Percentiles rank a stretch among this genome's conserved stretches.
These are phyloP conservation scores for Silene vulgaris DNA, from an alignment of 179 eudicot genomes.

Conservation along the genomic window DNA sequence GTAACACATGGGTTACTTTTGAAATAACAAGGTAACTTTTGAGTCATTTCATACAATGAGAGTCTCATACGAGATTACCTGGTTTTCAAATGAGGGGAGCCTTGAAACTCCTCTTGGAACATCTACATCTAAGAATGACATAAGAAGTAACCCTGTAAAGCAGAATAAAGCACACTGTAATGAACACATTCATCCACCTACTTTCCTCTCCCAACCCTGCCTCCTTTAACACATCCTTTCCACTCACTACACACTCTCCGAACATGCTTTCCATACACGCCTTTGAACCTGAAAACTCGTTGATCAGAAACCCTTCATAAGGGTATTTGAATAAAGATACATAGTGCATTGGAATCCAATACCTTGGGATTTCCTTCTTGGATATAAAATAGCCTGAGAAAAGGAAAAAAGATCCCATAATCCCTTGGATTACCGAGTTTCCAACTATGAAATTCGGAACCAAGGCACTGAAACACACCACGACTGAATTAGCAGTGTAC, in stretches of 20 bases:
- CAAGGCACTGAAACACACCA: slow-evolving; percentile 85
- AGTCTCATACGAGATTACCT: neutral
- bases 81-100: slow-evolving; percentile 1
- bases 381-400: slow-evolving; percentile 95
- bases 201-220: slow-evolving; percentile 67
- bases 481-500: slow-evolving; percentile 92
- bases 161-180: slow-evolving; percentile 69
- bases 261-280: slow-evolving; percentile 67
- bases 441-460: slow-evolving; percentile 94
- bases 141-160: slow-evolving; percentile 81
- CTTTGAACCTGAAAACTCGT: slow-evolving; percentile 64
- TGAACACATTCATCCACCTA: slow-evolving; percentile 76
- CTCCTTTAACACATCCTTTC: slow-evolving; percentile 73
- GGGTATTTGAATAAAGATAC: slow-evolving; percentile 92
- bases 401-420: slow-evolving; percentile 89
- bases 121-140: slow-evolving; percentile 76
- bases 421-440: slow-evolving; percentile 79
- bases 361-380: slow-evolving; percentile 66
- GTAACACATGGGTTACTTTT: neutral
- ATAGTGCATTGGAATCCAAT: slow-evolving; percentile 91
- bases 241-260: slow-evolving; percentile 60
- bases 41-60: neutral
- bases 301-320: slow-evolving; percentile 84
- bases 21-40: neutral
- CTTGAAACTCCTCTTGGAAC: slow-evolving; percentile 40